Evolutionary conservation across 2,329 filamentous ascomycete genomes (phyloP), one percentile per base, ranked within the genome.

Genomic region (Fusarium kyushuense): DNA sequence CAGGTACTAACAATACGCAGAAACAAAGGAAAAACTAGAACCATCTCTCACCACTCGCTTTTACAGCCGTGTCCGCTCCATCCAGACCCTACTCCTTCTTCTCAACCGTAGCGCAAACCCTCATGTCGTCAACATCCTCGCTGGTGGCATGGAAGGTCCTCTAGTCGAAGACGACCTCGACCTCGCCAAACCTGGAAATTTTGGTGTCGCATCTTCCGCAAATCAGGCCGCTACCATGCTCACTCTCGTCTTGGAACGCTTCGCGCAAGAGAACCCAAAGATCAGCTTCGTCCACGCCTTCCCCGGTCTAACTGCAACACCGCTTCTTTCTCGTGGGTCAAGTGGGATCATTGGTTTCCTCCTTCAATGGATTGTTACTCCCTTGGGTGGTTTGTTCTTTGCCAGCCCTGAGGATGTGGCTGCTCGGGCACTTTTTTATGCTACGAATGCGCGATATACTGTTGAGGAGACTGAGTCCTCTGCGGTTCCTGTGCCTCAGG

Each of bases 21-120:
- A 89, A 57, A 89, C 86, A 0, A 54, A 75, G 1, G 89, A 91
- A 75, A 86, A 84, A 7, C 78, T 91, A 1, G 82, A 87, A 43
- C 80, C 81, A 14, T 80, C 83, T 23, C 79, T 84, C 54, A 79
- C 84, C 6, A 81, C 89, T 10, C 81, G 81, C 41, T 88, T 84
- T 76, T 89, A 90, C 76, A 80, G 84, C 10, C 87, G 88, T 27
- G 81, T 85, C 58, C 84, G 85, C 42, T 86, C 89, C 70, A 81
- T 86, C 16, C 64, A 82, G 42, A 86, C 87, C 48, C 81, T 91
- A 2, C 82, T 89, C 4, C 88, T 88, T 0, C 80, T 84, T 0
- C 81, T 91, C 1, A 52, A 64, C 25, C 46, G 9, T 75, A 78
- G 19, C 68, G 69, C 56, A 12, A 80, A 84, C 3, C 74, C 80